Conservation (phyloP, 2,329 filamentous ascomycete species). For the Arthrobotrys conoides region DNA sequence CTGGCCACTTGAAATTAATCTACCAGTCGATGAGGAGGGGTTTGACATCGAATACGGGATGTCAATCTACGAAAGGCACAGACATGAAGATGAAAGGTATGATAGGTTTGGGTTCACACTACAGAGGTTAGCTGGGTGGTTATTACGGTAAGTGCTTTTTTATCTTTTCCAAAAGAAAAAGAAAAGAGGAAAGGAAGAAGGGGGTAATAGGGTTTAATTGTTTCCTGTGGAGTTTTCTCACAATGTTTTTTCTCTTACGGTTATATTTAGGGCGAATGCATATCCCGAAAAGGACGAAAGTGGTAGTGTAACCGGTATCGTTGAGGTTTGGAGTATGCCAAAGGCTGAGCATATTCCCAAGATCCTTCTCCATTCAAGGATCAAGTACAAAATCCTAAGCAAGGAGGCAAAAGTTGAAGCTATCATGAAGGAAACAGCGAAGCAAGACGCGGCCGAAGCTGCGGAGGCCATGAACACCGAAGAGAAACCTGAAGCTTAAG, state of each 20-base stretch:
- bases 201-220: too few relatives aligned
- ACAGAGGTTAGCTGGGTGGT: conserved; percentile 46
- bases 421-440: conserved; percentile 13
- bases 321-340: conserved; percentile 50
- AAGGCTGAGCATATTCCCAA: conserved; percentile 37
- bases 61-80: conserved; percentile 18
- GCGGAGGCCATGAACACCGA: not conserved
- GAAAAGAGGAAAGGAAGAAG: not conserved
- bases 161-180: not conserved
- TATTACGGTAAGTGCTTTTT: conserved; percentile 43
- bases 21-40: conserved; percentile 38
- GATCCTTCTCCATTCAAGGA: conserved; percentile 44
- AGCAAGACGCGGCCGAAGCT: not conserved
- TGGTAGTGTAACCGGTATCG: conserved; percentile 23
- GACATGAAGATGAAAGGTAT: conserved; percentile 35
- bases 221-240: not conserved
- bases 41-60: conserved; percentile 34
- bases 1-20: conserved; percentile 44
- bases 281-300: conserved; percentile 34
- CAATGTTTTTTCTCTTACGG: not conserved
- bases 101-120: conserved; percentile 52
- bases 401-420: not conserved
- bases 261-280: conserved; percentile 36
- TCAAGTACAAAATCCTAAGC: conserved; percentile 32
- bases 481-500: conserved; percentile 28